Conservation (phyloP, 768 basidiomycete genomes). For the Vishniacozyma victoriae region DNA sequence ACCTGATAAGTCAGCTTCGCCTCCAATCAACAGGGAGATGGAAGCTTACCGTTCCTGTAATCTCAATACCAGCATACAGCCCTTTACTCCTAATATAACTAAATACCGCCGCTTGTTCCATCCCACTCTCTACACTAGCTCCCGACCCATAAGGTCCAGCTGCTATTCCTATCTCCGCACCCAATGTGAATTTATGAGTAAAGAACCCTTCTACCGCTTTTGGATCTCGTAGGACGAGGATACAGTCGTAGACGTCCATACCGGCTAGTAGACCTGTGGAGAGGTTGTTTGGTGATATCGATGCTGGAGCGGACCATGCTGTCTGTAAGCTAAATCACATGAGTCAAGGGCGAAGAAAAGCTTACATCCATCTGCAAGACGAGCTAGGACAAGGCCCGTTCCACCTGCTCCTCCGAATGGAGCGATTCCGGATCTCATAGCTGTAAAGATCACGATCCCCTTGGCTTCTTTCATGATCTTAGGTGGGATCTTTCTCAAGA, state of each 20-base stretch:
- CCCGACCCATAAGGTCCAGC: conserved; percentile 47
- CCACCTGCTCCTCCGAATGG: conserved; percentile 47
- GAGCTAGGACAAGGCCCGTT: conserved; percentile 45
- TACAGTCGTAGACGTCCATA: conserved; percentile 46
- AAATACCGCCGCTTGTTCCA: conserved; percentile 43
- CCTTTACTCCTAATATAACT: conserved; percentile 42
- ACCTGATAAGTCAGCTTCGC: too few relatives aligned
- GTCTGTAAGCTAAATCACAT: background rate
- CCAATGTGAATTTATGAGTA: conserved; percentile 44
- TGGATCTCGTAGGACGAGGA: conserved; percentile 44
- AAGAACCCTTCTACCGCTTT: conserved; percentile 43
- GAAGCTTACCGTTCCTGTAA: too few relatives aligned
- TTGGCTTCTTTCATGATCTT: conserved; percentile 33
- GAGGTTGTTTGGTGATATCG: conserved; percentile 45
- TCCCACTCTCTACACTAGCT: conserved; percentile 42
- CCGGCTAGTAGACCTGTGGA: conserved; percentile 45
- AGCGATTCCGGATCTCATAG: conserved; percentile 43
- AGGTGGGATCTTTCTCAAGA: conserved; percentile 46
- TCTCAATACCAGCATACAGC: conserved; percentile 45
- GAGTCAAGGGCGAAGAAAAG: too few relatives aligned
- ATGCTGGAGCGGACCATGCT: conserved; percentile 46
- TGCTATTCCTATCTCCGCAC: conserved; percentile 41
- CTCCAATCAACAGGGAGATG: too few relatives aligned
- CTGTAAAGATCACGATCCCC: conserved; percentile 46
- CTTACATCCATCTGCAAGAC: conserved; percentile 45